Conservation (phyloP, 2,329 filamentous ascomycete species). For the Sporothrix luriei region DNA sequence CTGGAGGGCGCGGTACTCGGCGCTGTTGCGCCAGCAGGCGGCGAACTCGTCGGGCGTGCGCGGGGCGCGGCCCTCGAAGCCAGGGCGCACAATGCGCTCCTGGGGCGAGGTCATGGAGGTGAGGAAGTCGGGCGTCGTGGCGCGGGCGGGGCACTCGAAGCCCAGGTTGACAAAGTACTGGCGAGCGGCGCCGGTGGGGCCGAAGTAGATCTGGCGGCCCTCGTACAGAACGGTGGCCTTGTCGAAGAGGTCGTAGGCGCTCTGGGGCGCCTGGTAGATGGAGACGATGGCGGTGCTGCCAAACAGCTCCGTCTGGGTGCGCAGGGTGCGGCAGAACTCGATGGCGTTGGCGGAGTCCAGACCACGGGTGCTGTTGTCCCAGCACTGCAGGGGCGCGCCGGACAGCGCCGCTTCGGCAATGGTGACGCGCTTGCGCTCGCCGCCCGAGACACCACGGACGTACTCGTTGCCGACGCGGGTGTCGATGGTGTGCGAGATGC, state of each 20-base stretch:
- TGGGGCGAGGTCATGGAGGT: constrained; percentile 67
- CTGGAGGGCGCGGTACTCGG: constrained; percentile 55
- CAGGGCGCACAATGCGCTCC: constrained; percentile 59
- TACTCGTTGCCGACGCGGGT: constrained; percentile 76
- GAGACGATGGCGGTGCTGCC: constrained; percentile 68
- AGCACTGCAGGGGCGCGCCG: constrained; percentile 63
- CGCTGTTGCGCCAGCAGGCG: constrained; percentile 58
- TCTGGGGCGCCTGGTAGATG: constrained; percentile 71
- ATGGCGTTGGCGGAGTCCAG: constrained; percentile 75
- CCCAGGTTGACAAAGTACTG: constrained; percentile 69
- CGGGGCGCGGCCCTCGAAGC: constrained; percentile 59
- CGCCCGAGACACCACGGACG: constrained; percentile 72
- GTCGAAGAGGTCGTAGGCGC: constrained; percentile 65
- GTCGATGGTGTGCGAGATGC: constrained; percentile 71
- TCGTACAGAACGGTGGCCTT: constrained; percentile 63
- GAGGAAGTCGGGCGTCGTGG: constrained; percentile 71
- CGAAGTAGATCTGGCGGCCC: constrained; percentile 65
- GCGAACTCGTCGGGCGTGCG: constrained; percentile 66
- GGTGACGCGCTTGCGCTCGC: constrained; percentile 69
- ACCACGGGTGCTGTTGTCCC: constrained; percentile 74
- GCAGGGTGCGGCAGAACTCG: constrained; percentile 72
- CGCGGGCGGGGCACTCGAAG: constrained; percentile 66
- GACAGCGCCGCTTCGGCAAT: constrained; percentile 65
- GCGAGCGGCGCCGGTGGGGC: constrained; percentile 60
- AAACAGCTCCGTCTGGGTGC: constrained; percentile 67